These are phyloP conservation scores for Coffea canephora DNA, from an alignment of 257 asterid genomes.

Conservation along the genomic window DNA sequence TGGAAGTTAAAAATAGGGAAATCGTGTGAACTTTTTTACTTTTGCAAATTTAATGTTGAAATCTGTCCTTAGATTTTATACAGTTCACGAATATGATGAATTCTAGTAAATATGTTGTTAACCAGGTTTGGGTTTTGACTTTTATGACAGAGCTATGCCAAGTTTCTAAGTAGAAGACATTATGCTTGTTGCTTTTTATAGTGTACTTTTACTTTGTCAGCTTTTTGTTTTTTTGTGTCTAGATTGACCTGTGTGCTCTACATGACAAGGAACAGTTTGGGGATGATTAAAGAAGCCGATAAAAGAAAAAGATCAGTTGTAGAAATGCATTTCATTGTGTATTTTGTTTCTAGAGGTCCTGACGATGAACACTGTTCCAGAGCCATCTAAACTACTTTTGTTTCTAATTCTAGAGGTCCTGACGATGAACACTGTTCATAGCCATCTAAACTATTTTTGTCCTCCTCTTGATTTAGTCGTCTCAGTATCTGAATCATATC, in stretches of 20 bases:
- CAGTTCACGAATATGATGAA: neutral
- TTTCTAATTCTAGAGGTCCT: neutral
- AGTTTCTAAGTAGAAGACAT: neutral
- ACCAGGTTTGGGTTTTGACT: neutral
- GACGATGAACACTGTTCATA: neutral
- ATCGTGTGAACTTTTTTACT: neutral
- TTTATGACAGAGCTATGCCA: neutral
- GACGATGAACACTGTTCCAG: neutral
- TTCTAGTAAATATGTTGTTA: neutral
- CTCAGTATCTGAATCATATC: neutral
- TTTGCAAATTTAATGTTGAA: neutral
- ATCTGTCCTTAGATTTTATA: neutral
- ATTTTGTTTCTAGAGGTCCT: slow-evolving; percentile 1
- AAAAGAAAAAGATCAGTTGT: neutral
- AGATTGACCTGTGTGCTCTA: neutral
- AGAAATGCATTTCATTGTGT: neutral
- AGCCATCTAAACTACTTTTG: neutral
- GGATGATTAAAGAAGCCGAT: neutral
- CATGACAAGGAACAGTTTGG: neutral
- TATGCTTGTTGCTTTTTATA: neutral
- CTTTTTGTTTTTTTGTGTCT: neutral
- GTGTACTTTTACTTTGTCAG: neutral
- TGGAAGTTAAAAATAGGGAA: neutral
- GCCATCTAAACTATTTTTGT: neutral
- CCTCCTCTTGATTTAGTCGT: neutral